Evolutionary conservation across 2,329 filamentous ascomycete species (phyloP).

Genomic region (Colletotrichum lini): DNA sequence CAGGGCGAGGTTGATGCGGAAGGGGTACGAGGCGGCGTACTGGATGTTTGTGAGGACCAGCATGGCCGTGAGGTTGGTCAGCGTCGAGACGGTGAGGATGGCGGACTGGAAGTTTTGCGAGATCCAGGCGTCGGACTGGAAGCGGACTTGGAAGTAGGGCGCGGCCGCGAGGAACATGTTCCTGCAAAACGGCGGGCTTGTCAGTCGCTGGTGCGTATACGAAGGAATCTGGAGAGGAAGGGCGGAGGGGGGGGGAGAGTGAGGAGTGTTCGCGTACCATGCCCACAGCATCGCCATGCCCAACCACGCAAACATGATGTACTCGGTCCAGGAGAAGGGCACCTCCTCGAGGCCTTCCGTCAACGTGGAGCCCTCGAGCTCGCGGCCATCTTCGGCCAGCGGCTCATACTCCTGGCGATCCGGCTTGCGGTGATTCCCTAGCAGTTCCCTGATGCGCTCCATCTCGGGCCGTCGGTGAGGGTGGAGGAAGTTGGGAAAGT

Average conservation of each 20-base stretch:
- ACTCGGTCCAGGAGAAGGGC: conserved; percentile 88
- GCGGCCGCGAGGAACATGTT: conserved; percentile 98
- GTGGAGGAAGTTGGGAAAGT: not conserved
- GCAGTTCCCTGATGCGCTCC: conserved; percentile 40
- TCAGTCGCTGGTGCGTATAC: conserved; percentile 10
- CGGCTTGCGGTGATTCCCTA: conserved; percentile 33
- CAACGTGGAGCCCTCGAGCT: conserved; percentile 47
- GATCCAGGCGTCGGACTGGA: conserved; percentile 79
- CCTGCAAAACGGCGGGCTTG: conserved; percentile 62
- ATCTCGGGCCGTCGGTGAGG: conserved; percentile 12
- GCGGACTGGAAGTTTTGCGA: conserved; percentile 89
- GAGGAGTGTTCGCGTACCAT: conserved; percentile 72
- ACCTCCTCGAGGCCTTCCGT: conserved; percentile 55
- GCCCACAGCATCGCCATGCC: conserved; percentile 98
- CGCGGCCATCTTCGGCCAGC: conserved; percentile 47
- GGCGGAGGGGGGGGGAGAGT: not conserved
- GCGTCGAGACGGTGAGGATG: conserved; percentile 87
- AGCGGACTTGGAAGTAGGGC: conserved; percentile 91
- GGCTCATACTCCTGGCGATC: conserved; percentile 45
- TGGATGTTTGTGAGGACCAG: conserved; percentile 86
- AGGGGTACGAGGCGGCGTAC: conserved; percentile 86
- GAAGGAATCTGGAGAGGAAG: too few relatives aligned
- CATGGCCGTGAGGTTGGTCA: conserved; percentile 85
- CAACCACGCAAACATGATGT: conserved; percentile 85
- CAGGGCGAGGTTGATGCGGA: conserved; percentile 84